Evolutionary conservation across 2,329 filamentous ascomycete genomes (phyloP).

Genomic region (Trichoderma sp.): DNA sequence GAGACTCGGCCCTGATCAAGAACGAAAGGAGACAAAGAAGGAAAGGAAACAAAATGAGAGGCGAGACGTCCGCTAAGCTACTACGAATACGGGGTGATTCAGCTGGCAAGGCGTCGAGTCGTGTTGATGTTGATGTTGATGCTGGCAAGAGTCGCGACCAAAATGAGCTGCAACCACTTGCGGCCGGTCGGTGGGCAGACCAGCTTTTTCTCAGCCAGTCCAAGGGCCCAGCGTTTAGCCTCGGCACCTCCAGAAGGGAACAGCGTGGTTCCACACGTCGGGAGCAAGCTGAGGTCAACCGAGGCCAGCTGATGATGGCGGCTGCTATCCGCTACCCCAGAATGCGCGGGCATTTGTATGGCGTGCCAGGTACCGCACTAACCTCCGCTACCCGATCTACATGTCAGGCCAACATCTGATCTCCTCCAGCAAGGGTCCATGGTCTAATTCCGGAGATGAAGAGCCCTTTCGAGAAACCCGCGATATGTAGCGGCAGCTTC

Average conservation of each 20-base stretch:
- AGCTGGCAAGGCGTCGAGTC: background rate
- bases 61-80: background rate
- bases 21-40: background rate
- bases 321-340: slow-evolving; percentile 11
- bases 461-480: slow-evolving; percentile 17
- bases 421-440: slow-evolving; percentile 7
- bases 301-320: slow-evolving; percentile 22
- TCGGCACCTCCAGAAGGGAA: slow-evolving; percentile 11
- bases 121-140: background rate
- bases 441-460: slow-evolving; percentile 20
- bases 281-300: slow-evolving; percentile 18
- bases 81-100: slow-evolving; percentile 1
- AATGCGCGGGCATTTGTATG: fast-evolving
- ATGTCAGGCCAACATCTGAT: slow-evolving; percentile 16
- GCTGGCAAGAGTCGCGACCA: background rate
- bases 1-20: background rate
- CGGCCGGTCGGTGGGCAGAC: slow-evolving; percentile 8
- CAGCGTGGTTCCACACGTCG: slow-evolving; percentile 1
- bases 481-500: slow-evolving; percentile 7
- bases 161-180: slow-evolving; percentile 13
- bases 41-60: background rate
- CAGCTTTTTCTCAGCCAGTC: slow-evolving; percentile 5
- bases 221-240: background rate
- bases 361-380: background rate
- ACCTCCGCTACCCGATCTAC: slow-evolving; percentile 19